These are phyloP conservation scores for Podospora australis DNA, from an alignment of 495 filamentous ascomycete genomes.

Conservation along the genomic window DNA sequence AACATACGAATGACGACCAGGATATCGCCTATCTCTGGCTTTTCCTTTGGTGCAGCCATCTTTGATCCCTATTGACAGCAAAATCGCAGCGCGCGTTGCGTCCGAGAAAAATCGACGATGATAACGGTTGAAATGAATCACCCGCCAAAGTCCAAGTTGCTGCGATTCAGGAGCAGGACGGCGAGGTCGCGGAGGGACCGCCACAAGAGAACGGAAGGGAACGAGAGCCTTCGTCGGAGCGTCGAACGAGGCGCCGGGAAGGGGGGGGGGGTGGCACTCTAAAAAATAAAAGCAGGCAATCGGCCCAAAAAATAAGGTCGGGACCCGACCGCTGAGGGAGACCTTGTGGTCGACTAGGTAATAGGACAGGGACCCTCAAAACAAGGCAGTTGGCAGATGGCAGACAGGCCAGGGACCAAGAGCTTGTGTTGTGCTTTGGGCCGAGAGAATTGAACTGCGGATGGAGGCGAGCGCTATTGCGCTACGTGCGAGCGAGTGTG, in stretches of 20 bases:
- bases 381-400: not conserved
- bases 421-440: no score
- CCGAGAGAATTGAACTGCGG: not conserved
- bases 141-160: no score
- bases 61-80: slow-evolving; percentile 10
- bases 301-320: slow-evolving; percentile 5
- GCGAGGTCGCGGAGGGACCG: slow-evolving; percentile 1
- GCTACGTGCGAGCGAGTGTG: no score
- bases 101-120: no score
- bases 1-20: slow-evolving; percentile 74
- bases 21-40: slow-evolving; percentile 60
- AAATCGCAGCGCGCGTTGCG: slow-evolving; percentile 15
- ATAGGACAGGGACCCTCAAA: not conserved
- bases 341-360: no score
- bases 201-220: slow-evolving; percentile 4
- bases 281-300: slow-evolving; percentile 2
- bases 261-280: not conserved
- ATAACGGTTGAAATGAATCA: no score
- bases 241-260: slow-evolving; percentile 5
- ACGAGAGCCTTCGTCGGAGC: not conserved
- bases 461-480: no score
- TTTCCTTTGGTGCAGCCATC: slow-evolving; percentile 43
- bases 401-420: slow-evolving; percentile 5
- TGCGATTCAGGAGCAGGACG: slow-evolving; percentile 1
- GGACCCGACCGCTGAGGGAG: no score